phyloP scores from a whole-genome alignment of 2,329 filamentous ascomycete genomes.

The Aspergillus fijiensis region DNA sequence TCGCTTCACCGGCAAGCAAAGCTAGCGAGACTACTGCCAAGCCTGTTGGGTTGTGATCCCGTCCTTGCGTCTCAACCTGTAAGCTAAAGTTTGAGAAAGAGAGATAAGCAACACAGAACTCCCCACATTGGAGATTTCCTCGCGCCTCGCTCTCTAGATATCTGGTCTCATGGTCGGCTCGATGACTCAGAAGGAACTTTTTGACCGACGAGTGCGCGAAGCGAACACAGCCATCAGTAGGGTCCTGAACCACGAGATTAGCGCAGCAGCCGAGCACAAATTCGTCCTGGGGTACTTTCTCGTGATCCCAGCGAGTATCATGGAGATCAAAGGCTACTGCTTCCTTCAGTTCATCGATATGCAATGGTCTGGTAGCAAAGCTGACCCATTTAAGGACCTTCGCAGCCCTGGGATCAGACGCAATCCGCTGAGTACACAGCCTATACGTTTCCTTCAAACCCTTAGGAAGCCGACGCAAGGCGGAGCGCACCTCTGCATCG shows the following conservation, averaged over 20 bases:
- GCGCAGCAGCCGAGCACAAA: conserved; percentile 22
- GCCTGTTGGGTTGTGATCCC: neutral
- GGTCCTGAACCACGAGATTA: conserved; percentile 24
- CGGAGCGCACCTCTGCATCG: neutral
- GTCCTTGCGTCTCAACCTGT: conserved; percentile 5
- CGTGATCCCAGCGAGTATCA: conserved; percentile 18
- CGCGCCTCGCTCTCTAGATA: conserved; percentile 6
- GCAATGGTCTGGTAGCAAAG: neutral
- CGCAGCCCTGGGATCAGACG: neutral
- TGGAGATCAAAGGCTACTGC: conserved; percentile 6
- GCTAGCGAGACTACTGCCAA: neutral
- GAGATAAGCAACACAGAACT: conserved; percentile 23
- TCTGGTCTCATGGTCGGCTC: neutral
- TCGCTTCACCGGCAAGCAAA: neutral
- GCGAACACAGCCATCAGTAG: conserved; percentile 16
- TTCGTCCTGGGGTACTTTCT: conserved; percentile 15
- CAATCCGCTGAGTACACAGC: neutral
- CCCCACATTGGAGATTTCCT: conserved; percentile 19
- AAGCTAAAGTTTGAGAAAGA: conserved; percentile 24
- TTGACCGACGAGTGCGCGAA: conserved; percentile 25
- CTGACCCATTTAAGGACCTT: neutral
- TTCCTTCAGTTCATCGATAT: neutral
- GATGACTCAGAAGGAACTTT: conserved; percentile 18
- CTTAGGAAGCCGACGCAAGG: neutral
- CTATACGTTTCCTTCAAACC: conserved; percentile 2